Evolutionary conservation across 805 yeast genomes (phyloP).

Genomic region (Kodamaea kaohsiungensis): DNA sequence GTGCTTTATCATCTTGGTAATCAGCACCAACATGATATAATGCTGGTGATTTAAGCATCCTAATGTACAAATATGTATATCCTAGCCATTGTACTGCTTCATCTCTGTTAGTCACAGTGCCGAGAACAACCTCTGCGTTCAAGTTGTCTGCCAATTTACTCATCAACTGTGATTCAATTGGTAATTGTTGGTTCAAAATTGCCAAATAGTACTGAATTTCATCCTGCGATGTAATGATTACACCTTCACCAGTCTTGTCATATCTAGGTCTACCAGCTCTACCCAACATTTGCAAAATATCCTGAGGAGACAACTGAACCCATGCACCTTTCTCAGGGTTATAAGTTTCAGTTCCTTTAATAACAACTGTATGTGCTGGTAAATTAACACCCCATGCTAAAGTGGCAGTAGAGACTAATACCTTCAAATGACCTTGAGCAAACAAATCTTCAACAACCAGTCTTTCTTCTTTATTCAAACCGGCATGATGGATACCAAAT

Average conservation of each 20-base stretch:
- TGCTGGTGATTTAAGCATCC: slow-evolving; percentile 74
- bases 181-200: slow-evolving; percentile 84
- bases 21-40: slow-evolving; percentile 75
- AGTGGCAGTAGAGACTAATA: slow-evolving; percentile 87
- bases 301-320: slow-evolving; percentile 93
- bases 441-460: slow-evolving; percentile 79
- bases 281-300: slow-evolving; percentile 95
- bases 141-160: slow-evolving; percentile 67
- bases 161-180: slow-evolving; percentile 87
- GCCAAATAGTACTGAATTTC: slow-evolving; percentile 89
- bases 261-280: slow-evolving; percentile 97
- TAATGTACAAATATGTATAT: slow-evolving; percentile 71
- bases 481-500: slow-evolving; percentile 92
- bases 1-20: slow-evolving; percentile 40
- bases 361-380: slow-evolving; percentile 93
- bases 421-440: slow-evolving; percentile 83
- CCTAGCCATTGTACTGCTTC: slow-evolving; percentile 84
- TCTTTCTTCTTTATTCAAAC: slow-evolving; percentile 71
- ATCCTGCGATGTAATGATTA: slow-evolving; percentile 82
- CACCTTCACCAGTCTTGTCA: slow-evolving; percentile 91
- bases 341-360: slow-evolving; percentile 91
- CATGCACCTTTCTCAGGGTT: slow-evolving; percentile 88
- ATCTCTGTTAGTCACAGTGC: slow-evolving; percentile 56
- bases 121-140: slow-evolving; percentile 85
- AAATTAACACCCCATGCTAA: slow-evolving; percentile 97